Percentiles rank a stretch among this genome's conserved stretches.
phyloP scores from a whole-genome alignment of 495 filamentous ascomycete genomes.

The Penicillium canescens region DNA sequence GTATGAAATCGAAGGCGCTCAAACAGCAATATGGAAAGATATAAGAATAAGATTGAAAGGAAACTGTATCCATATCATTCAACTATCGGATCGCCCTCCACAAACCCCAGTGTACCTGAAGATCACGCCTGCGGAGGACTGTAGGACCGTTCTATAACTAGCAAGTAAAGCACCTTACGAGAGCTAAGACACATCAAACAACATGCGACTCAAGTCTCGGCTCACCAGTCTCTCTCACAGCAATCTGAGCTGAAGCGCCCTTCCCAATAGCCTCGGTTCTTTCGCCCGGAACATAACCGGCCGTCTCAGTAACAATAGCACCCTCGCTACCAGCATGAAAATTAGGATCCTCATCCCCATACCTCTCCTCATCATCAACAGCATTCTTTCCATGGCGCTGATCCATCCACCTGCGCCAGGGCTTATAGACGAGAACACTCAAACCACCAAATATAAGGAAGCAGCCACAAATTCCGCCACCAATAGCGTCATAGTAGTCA shows the following conservation, averaged over 20 bases:
- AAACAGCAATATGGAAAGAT: too few relatives aligned
- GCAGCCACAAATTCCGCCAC: slow-evolving; percentile 77
- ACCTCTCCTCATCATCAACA: slow-evolving; percentile 21
- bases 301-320: slow-evolving; percentile 1
- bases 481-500: slow-evolving; percentile 85
- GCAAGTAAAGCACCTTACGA: too few relatives aligned
- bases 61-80: too few relatives aligned
- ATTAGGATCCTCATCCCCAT: slow-evolving; percentile 17
- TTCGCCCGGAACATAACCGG: neutral
- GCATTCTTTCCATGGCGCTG: slow-evolving; percentile 34
- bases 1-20: neutral
- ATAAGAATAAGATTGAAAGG: too few relatives aligned
- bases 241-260: slow-evolving; percentile 12
- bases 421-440: slow-evolving; percentile 71
- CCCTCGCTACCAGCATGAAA: neutral
- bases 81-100: too few relatives aligned
- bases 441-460: slow-evolving; percentile 75
- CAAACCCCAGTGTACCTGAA: too few relatives aligned
- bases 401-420: slow-evolving; percentile 70
- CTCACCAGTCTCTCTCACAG: slow-evolving; percentile 17
- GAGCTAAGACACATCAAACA: neutral
- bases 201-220: slow-evolving; percentile 20
- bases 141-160: too few relatives aligned
- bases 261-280: slow-evolving; percentile 15
- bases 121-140: too few relatives aligned